Evolutionary conservation across 2,329 filamentous ascomycete species (phyloP), one percentile per base, ranked within the genome.

Genomic region (Chalaropsis ovoidea): DNA sequence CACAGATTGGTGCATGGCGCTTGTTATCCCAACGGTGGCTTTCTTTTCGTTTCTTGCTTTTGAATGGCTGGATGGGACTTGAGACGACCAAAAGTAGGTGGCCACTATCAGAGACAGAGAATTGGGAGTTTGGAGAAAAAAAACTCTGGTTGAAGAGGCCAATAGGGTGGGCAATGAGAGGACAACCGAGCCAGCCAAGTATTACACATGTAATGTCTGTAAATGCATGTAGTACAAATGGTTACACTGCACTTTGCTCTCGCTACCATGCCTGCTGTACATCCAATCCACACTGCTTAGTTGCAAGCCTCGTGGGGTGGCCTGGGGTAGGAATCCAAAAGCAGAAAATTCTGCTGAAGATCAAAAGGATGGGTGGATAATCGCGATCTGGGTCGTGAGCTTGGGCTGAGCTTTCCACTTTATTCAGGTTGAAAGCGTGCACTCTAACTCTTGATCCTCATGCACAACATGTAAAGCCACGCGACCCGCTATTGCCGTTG

Each of bases 211-310:
- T 35, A n/a, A 35, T 58, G 24, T 58, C 31, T 58, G n/a, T 58
- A 35, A 19, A 31, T 31, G 24, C 27, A 58, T 39, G 54, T 58
- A 31, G 54, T 39, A 58, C 54, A 58, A n/a, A n/a, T 27, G 7
- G 61, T 62, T 62, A 19, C 43, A 62, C 61, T 47, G 6, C 41
- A 31, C 31, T 47, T 45, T 49, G 13, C 42, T 45, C 61, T 62
- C 61, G 61, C 61, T 62, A 62, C 42, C 8, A 49, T 41, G 31
- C 61, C 61, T 62, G 61, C 43, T 31, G 61, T 62, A 24, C 61
- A 45, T 49, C 61, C 61, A 41, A 24, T 27, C 42, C 61, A 62
- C n/a, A 49, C 19, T 62, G 17, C 4, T 19, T 47, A 47, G 15
- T 5, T 47, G 15, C 15, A 47, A 43, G 42, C 42, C 42, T 43